phyloP scores from a whole-genome alignment of 805 yeast genomes.

The Clavispora asparagi region DNA sequence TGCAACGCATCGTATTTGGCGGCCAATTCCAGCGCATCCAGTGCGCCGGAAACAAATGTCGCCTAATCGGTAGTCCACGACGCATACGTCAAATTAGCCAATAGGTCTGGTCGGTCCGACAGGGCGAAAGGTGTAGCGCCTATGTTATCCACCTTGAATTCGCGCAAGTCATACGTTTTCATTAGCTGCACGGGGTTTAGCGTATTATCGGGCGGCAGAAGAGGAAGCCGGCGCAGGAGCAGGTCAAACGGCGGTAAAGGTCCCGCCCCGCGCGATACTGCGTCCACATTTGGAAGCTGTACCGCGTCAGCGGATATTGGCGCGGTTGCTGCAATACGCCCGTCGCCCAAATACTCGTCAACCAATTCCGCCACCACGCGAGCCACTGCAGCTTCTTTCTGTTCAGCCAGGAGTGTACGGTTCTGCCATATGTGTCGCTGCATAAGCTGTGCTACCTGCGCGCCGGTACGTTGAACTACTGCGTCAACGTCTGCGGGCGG shows the following conservation, averaged over 20 bases:
- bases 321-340: background rate
- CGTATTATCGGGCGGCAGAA: conserved; percentile 2
- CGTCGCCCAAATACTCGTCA: conserved; percentile 3
- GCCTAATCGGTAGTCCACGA: background rate
- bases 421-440: conserved; percentile 1
- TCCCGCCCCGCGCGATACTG: background rate
- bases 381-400: conserved; percentile 3
- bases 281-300: conserved; percentile 11
- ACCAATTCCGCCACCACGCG: conserved; percentile 3
- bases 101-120: background rate
- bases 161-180: conserved; percentile 6
- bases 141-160: conserved; percentile 5
- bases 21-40: background rate
- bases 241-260: conserved; percentile 33
- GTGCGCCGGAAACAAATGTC: background rate
- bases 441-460: conserved; percentile 1
- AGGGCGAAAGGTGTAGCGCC: conserved; percentile 1
- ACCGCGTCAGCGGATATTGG: conserved; percentile 13
- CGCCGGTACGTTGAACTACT: background rate
- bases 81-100: background rate
- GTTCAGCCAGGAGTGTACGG: background rate
- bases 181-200: conserved; percentile 4
- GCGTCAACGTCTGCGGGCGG: conserved; percentile 1
- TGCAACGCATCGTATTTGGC: background rate
- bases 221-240: conserved; percentile 30